phyloP scores from a whole-genome alignment of 805 yeast genomes.

The Candida tammaniensis region DNA sequence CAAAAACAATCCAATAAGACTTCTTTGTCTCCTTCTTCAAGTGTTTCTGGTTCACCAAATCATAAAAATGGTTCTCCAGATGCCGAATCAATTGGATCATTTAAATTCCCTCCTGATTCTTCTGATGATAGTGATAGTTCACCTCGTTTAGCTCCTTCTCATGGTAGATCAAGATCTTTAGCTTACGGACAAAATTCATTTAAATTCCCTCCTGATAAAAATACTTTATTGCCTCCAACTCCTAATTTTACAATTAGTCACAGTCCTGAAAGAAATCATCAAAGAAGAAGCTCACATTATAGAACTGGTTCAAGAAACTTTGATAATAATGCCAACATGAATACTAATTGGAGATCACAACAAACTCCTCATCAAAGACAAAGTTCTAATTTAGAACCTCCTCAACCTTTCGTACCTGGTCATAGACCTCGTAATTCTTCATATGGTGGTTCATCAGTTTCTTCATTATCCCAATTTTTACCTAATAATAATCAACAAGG shows the following conservation, averaged over 20 bases:
- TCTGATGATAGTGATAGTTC: constrained; percentile 16
- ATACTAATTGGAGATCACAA: constrained; percentile 66
- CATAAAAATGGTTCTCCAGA: constrained; percentile 7
- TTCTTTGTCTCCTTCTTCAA: constrained; percentile 29
- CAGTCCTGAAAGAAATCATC: constrained; percentile 38
- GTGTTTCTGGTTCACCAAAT: constrained; percentile 11
- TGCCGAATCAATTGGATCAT: constrained; percentile 27
- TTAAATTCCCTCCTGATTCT: constrained; percentile 55
- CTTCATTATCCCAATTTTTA: constrained; percentile 40
- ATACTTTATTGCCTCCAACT: constrained; percentile 48
- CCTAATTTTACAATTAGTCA: constrained; percentile 45
- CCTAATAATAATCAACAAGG: constrained; percentile 23
- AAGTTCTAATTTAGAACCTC: constrained; percentile 35
- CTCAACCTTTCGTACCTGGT: constrained; percentile 63
- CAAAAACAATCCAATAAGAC: constrained; percentile 53
- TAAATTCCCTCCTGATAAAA: constrained; percentile 61
- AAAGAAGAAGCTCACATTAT: constrained; percentile 39
- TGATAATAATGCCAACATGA: constrained; percentile 39
- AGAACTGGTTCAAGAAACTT: constrained; percentile 38
- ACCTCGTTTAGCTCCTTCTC: constrained; percentile 15
- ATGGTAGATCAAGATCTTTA: constrained; percentile 37
- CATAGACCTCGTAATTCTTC: constrained; percentile 73
- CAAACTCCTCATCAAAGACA: constrained; percentile 30
- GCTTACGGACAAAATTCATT: constrained; percentile 45
- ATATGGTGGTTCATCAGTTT: constrained; percentile 54